Evolutionary conservation across 2,329 filamentous ascomycete species (phyloP).

Genomic region (Fusarium sp.): DNA sequence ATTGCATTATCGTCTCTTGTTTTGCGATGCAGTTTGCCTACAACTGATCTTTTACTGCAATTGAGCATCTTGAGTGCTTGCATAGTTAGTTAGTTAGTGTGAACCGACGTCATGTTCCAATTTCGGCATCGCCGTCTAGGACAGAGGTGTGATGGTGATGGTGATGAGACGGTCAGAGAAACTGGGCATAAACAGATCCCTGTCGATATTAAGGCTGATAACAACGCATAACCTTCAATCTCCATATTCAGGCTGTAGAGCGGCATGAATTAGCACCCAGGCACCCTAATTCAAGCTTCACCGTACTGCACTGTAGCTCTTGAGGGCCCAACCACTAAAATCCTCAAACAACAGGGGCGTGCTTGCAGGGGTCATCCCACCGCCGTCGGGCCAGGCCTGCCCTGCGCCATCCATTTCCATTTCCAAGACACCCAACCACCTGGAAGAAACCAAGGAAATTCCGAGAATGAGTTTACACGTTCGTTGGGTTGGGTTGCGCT

Average conservation of each 20-base stretch:
- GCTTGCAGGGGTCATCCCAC: slow-evolving; percentile 30
- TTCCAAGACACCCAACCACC: slow-evolving; percentile 39
- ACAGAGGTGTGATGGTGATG: background rate
- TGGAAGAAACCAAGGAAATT: slow-evolving; percentile 16
- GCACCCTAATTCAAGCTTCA: background rate
- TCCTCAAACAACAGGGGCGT: slow-evolving; percentile 20
- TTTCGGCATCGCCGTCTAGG: slow-evolving; percentile 24
- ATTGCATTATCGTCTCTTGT: slow-evolving; percentile 4
- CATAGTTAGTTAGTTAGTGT: slow-evolving; percentile 34
- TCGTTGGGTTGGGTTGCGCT: background rate
- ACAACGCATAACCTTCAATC: slow-evolving; percentile 17
- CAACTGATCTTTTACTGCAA: background rate
- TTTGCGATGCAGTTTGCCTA: slow-evolving; percentile 6
- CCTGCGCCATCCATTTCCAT: slow-evolving; percentile 32
- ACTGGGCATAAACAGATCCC: background rate
- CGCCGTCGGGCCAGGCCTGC: slow-evolving; percentile 13
- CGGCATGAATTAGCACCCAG: slow-evolving; percentile 6
- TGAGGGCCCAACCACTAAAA: slow-evolving; percentile 33
- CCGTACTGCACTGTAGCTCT: slow-evolving; percentile 4
- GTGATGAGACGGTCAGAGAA: background rate
- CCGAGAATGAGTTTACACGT: slow-evolving; percentile 15
- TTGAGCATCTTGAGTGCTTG: slow-evolving; percentile 34
- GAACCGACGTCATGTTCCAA: slow-evolving; percentile 27
- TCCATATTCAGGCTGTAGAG: slow-evolving; percentile 9
- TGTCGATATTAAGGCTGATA: slow-evolving; percentile 2